Base-by-base conservation (phyloP, 1,139 yeast genomes). In the Candida tunisiensis region DNA sequence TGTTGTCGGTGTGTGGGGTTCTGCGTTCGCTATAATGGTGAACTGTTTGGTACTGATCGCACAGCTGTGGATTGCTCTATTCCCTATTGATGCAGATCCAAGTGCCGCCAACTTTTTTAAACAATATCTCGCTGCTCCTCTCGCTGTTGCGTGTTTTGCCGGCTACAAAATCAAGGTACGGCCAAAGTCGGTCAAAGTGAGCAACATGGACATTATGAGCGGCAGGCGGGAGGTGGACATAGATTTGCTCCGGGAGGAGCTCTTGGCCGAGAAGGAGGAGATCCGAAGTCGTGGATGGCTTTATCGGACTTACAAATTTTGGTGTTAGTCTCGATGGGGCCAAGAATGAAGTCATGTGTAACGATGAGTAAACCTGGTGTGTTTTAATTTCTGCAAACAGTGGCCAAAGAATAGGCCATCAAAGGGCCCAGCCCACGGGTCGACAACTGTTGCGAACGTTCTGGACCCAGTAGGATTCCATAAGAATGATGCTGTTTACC, bases 21-120 rank as follows among this genome's bases (percentile, higher is more conserved):
- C 93, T 3, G 53, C 50, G 39, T 65, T 65, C 41, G 92, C 92
- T 25, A 49, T 70, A 10, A 30, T 55, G 11, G 52, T 82, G 40
- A 75, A 74, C 47, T 37, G 65, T 24, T 57, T 74, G 37, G 75
- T 82, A 31, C 58, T 83, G 35, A 54, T 72, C 34, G 83, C 88
- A 16, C 93, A 80, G 57, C 74, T 78, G 53, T 75, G 85, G 83
- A 63, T 74, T 28, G 83, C 88, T 3, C 51, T 78, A 29, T 72
- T 58, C 53, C 92, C 92, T 32, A 48, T 74, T 31, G 78, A 74
- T 15, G 60, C 47, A 20, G 24, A 21, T 27, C 45, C 36, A 29
- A 33, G 38, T 46, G 75, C 74, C 42, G 38, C 45, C 14, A 40
- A 41, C 31, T 71, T 71, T 47, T 71, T 71, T 55, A 51, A 57